Evolutionary conservation across 75 land plant genomes (phyloP), one percentile per base, ranked within the genome.

Genomic region (Pinus taeda): DNA sequence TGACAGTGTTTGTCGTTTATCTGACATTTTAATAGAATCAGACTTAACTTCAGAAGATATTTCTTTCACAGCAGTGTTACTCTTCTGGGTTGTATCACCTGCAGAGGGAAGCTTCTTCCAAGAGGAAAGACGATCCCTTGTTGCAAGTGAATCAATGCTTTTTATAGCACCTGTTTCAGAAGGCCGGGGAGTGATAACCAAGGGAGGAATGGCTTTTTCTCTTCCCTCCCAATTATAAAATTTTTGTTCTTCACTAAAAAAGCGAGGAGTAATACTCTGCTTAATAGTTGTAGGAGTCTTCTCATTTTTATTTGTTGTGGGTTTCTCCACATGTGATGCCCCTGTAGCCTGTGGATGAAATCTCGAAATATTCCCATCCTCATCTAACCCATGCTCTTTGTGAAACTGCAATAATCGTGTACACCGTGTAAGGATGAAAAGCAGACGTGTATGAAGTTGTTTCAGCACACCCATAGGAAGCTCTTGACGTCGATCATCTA

Each of bases 381-480:
- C 98, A 80, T 89, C 91, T 56, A 92, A 82, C 22, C 85, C 89
- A 81, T 87, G 90, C 78, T 96, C 98, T 77, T 94, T 96, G 77
- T 94, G 94, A 78, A 93, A 95, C 79, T 97, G 99, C 77, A 97
- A 76, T 76, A 97, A 85, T 24, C 99, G 82, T 11, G 99, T 97
- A 77, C 99, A 97, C 59, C 99, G 83, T 0, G 99, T 97, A 42
- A 97, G 94, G 53, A 97, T 97, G 83, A 97, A 97, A 82, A 97
- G 99, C 95, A 97, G 95, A n/a, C 92, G 90, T 0, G 98, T 97
- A 79, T 95, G 90, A 17, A 97, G 89, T 83, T 91, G 93, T 79
- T 97, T 97, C 20, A 97, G 81, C 57, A 85, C 75, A 15, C 99
- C 99, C 86, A 87, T 85, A 11, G 90, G 91, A 57, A 93, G 90